Base-by-base conservation (phyloP, 129 eudicot genomes). In the Scalesia atractyloides region DNA sequence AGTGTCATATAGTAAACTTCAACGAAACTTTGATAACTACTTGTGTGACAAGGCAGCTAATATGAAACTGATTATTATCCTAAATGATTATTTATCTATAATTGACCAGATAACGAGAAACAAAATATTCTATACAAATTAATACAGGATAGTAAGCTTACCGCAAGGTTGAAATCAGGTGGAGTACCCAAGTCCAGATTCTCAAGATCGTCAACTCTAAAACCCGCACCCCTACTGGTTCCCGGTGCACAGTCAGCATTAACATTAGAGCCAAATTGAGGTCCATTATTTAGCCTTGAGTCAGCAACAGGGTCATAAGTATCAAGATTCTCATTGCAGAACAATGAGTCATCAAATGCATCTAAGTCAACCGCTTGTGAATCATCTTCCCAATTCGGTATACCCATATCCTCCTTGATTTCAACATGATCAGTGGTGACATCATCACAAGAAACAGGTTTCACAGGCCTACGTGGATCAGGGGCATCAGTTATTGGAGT, bases 101-200 rank as follows among this genome's bases (percentile, higher is more conserved):
- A 33, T 3, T 26, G 33, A 60, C 18, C 11, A 30, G 46, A 62
- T 63, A 63, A 63, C 9, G 68, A 37, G 68, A 36, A 16, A 37
- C 48, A 37, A 30, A 30, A 30, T 3, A 30, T 1, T 30, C 34
- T 30, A 30, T 30, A 30, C 34, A 30, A 34, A 61, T 37, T 34
- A 63, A n/a, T 10, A 18, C 24, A 34, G 50, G 36, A 37, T 63
- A 36, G 17, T 44, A 30, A 66, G 77, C 89, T 84, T 87, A 89
- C 96, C 19, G 81, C 46, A 41, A 89, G 91, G 44, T 74, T 70
- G 46, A 84, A 83, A 83, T 89, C 95, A 13, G 97, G 96, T 48
- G 97, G 96, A 43, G 89, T 85, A 48, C 82, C 98, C 30, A 93
- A 68, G 18, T 82, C 91, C 53, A 93, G 51, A 79, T 87, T 77